Base-by-base conservation (phyloP, 1,284 basidiomycete genomes). In the Hemileccinum hortonii region DNA sequence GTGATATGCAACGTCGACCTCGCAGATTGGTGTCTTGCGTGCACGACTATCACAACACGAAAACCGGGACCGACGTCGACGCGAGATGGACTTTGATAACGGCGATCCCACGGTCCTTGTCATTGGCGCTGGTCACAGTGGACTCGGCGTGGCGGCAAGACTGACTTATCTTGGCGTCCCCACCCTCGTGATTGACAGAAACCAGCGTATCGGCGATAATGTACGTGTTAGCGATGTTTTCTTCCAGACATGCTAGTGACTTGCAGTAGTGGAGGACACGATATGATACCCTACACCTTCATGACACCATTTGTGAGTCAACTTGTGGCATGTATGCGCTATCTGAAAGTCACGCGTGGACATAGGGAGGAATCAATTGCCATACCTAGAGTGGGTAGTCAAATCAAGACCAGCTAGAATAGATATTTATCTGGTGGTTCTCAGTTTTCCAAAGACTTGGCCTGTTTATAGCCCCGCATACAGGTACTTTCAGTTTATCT, bases 61-160 rank as follows among this genome's bases (percentile, higher is more conserved):
- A 14, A 42, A 7, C 15, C 66, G 62, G 66, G 58, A 60, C n/a
- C 43, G 41, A 37, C 65, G 57, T 3, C 58, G 14, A 10, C 55
- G 43, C 3, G 54, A 67, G 37, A 44, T 50, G 7, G 35, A 58
- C 9, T 58, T 67, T 37, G 47, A 47, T n/a, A 35, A 54, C 19
- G 40, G 49, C 5, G 55, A 68, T 37, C 69, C 66, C 3, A 50
- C 58, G 2, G 69, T 70, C 4, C 48, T 70, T n/a, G 19, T 70
- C 39, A 53, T 74, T 33, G 72, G 73, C 11, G 73, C 66, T 18
- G 73, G 73, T 10, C 75, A 67, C 51, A 68, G 62, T 38, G 73
- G 75, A 26, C 63, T 77, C 24, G 58, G 52, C 21, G 46, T 65
- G 0, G 72, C 73, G 0, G 75, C 74, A 14, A 63, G 69, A 21